Percentiles rank a stretch among this genome's conserved stretches.
Conservation (phyloP, 352 stramenopile genomes). For the Pythium aristosporum region DNA sequence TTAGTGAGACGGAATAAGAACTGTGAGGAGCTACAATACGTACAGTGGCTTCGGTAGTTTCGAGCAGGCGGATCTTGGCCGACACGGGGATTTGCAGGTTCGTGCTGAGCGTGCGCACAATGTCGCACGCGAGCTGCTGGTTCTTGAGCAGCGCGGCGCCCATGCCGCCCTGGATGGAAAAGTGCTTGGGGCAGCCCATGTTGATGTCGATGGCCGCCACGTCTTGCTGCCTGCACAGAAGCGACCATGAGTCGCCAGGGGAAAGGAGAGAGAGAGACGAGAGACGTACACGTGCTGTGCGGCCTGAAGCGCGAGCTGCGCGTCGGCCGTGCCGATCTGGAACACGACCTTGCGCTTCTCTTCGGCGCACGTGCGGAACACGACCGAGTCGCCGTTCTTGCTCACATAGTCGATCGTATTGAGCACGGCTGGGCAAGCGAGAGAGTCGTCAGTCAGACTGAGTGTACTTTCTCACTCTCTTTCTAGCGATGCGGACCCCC, state of each 20-base stretch:
- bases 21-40: too few species aligned
- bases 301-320: conserved; percentile 73
- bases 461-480: neutral
- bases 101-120: conserved; percentile 74
- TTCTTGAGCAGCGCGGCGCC: conserved; percentile 88
- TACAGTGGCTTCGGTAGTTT: conserved; percentile 66
- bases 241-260: neutral
- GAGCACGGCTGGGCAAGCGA: conserved; percentile 42
- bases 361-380: conserved; percentile 86
- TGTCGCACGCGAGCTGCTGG: conserved; percentile 86
- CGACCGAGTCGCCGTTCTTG: conserved; percentile 78
- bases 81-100: conserved; percentile 86
- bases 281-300: conserved; percentile 68
- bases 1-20: neutral
- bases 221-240: conserved; percentile 49
- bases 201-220: conserved; percentile 93
- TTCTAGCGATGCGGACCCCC: neutral
- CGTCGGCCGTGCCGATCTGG: conserved; percentile 86
- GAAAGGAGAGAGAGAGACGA: neutral
- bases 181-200: conserved; percentile 95
- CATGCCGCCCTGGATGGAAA: conserved; percentile 92
- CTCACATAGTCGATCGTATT: conserved; percentile 91
- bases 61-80: conserved; percentile 86
- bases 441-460: neutral
- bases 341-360: conserved; percentile 86